phyloP scores from a whole-genome alignment of 371 early-diverging fungal genomes.

The Lichtheimia corymbifera region DNA sequence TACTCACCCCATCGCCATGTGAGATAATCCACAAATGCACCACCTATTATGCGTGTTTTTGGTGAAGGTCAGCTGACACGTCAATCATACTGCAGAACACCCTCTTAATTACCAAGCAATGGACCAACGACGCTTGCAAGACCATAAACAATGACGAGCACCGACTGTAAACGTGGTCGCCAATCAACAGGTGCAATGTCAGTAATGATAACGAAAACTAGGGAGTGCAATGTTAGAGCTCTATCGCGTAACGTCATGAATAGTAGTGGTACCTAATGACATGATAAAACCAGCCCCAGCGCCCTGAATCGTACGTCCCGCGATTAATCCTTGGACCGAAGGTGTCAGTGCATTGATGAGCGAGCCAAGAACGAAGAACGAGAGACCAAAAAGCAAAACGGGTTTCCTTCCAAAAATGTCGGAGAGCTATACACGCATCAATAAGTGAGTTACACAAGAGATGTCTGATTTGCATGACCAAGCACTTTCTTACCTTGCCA shows the following conservation, averaged over 20 bases:
- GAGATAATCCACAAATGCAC: constrained; percentile 63
- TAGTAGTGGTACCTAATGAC: constrained; percentile 16
- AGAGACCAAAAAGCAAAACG: constrained; percentile 24
- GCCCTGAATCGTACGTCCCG: constrained; percentile 69
- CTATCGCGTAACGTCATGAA: no score
- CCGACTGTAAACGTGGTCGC: constrained; percentile 65
- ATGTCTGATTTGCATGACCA: neutral
- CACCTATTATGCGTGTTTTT: constrained; percentile 28
- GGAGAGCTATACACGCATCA: constrained; percentile 16
- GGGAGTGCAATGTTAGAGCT: neutral
- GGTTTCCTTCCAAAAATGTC: constrained; percentile 44
- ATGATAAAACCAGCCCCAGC: constrained; percentile 74
- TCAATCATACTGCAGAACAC: no score
- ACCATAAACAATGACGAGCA: constrained; percentile 64
- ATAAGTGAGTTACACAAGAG: neutral
- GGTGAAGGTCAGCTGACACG: no score
- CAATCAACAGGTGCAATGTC: constrained; percentile 70
- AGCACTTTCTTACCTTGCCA: constrained; percentile 47
- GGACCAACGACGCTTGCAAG: constrained; percentile 77
- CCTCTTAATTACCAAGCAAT: constrained; percentile 17
- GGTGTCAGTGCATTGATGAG: constrained; percentile 7
- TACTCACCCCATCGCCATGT: constrained; percentile 62
- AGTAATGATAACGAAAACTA: constrained; percentile 74
- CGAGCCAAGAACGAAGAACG: constrained; percentile 37
- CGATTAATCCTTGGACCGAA: constrained; percentile 51